Base-by-base conservation (phyloP, 2,329 filamentous ascomycete species). In the Tolypocladium tropicale region DNA sequence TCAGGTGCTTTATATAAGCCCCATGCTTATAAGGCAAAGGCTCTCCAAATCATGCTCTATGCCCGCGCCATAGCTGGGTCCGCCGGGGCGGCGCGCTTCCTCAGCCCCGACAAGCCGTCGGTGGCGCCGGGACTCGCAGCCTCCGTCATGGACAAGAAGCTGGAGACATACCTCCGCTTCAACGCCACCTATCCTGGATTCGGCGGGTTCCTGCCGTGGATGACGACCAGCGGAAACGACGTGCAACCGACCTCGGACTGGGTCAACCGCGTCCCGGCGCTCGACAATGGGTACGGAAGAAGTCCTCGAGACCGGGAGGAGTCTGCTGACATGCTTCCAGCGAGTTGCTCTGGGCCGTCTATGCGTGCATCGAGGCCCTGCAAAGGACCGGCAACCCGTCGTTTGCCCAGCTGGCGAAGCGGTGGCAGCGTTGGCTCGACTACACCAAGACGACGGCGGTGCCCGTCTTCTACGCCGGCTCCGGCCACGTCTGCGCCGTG, bases 11-110 rank as follows among this genome's bases (percentile, higher is more conserved):
- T 10, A 25, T 16, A 21, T 9, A 2, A 4, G 4, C 2, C 18
- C 3, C 6, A 18, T 11, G 10, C 28, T 49, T 6, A 49, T 28
- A 11, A 6, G 46, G 9, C 18, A 32, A 12, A 73, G 72, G 66
- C 72, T 6, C 65, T 75, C 0, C 73, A 75, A 59, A 68, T 76
- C 18, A 76, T 76, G 71, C 64, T 76, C 5, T 74, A 75, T 52
- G 64, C 74, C 0, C 72, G 73, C 48, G 72, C 70, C 30, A 66
- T 76, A 32, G 60, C 68, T 4, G 73, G 73, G 0, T 70, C 67
- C 1, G 59, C 59, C 6, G 63, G 71, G 50, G 74, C 73, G 3
- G 73, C 72, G 9, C 67, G 67, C 21, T 74, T 74, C 56, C 60
- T 76, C 32, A 68, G 69, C 2, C 72, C 72, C 0, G 55, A 67